Base-by-base conservation (phyloP, 2,329 filamentous ascomycete species). In the Talaromyces sp. region DNA sequence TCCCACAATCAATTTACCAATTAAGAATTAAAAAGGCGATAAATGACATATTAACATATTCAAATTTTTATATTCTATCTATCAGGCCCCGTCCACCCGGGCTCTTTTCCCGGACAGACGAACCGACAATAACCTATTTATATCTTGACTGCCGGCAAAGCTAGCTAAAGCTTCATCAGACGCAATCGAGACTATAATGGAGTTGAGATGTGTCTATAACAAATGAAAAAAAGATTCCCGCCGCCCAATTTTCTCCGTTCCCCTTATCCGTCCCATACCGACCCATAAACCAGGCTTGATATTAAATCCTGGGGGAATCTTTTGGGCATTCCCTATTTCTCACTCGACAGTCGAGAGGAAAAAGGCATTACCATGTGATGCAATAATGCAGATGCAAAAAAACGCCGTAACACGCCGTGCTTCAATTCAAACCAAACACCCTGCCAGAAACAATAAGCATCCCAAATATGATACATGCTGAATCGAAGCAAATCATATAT, bases 121-220 rank as follows among this genome's bases (percentile, higher is more conserved):
- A 35, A 60, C 39, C 27, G n/a, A 60, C 41, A 49, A 60, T 60
- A 47, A 49, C 58, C 45, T 49, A 60, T 56, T 56, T 16, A 43
- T 59, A 16, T 59, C 37, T 59, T 14, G 19, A 6, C 19, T 35
- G 49, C 31, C 11, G 3, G 49, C 13, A 16, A 33, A 52, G 13
- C 14, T n/a, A 52, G 47, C 14, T 27, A 52, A 52, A 52, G 54
- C n/a, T 57, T 57, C 33, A 47, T 41, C 19, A 27, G 47, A 24
- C 16, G 10, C 31, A 49, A 45, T 22, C 47, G 45, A 31, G 49
- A 47, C 66, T 54, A 67, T 66, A 49, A 65, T 63, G 68, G 72
- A 74, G 72, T 68, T 66, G 72, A 70, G 71, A 72, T 64, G 66
- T 63, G 65, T 72, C 71, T 74, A 73, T 63, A 49, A 61, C 45